phyloP scores from a whole-genome alignment of 768 basidiomycete genomes.

The Albatrellus ellisii region DNA sequence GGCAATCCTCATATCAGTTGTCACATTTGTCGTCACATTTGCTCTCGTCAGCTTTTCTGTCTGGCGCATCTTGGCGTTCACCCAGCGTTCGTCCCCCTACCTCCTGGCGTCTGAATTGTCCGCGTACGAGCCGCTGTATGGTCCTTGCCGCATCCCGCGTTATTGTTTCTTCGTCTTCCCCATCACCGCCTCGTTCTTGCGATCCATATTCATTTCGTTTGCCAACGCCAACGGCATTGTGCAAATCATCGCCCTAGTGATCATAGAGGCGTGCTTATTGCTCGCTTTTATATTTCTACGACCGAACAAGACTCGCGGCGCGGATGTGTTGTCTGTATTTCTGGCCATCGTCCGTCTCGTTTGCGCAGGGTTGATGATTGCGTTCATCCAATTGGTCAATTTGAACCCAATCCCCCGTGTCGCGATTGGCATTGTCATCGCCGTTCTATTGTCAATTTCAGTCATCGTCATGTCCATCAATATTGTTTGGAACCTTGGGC shows the following conservation, averaged over 20 bases:
- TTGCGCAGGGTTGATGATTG: slow-evolving; percentile 58
- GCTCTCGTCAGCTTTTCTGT: slow-evolving; percentile 35
- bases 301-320: slow-evolving; percentile 56
- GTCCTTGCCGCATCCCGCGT: slow-evolving; percentile 50
- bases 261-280: slow-evolving; percentile 53
- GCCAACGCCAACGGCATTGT: slow-evolving; percentile 46
- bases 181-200: slow-evolving; percentile 45
- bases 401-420: slow-evolving; percentile 71
- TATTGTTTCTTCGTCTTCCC: slow-evolving; percentile 55
- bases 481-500: slow-evolving; percentile 32
- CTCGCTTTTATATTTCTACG: slow-evolving; percentile 36
- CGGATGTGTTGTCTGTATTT: slow-evolving; percentile 57
- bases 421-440: slow-evolving; percentile 63
- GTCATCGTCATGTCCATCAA: slow-evolving; percentile 61
- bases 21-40: slow-evolving; percentile 43
- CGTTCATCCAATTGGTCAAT: slow-evolving; percentile 54
- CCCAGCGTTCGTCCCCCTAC: slow-evolving; percentile 26
- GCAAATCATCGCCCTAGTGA: slow-evolving; percentile 54
- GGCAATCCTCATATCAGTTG: slow-evolving; percentile 63
- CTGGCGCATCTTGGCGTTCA: slow-evolving; percentile 35
- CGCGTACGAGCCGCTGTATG: slow-evolving; percentile 46
- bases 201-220: slow-evolving; percentile 61
- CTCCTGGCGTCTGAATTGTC: slow-evolving; percentile 27
- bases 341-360: slow-evolving; percentile 56
- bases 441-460: slow-evolving; percentile 58